Evolutionary conservation across 441 rosid species (phyloP), one percentile per base, ranked within the genome.

Genomic region (Pelargonium australe): DNA sequence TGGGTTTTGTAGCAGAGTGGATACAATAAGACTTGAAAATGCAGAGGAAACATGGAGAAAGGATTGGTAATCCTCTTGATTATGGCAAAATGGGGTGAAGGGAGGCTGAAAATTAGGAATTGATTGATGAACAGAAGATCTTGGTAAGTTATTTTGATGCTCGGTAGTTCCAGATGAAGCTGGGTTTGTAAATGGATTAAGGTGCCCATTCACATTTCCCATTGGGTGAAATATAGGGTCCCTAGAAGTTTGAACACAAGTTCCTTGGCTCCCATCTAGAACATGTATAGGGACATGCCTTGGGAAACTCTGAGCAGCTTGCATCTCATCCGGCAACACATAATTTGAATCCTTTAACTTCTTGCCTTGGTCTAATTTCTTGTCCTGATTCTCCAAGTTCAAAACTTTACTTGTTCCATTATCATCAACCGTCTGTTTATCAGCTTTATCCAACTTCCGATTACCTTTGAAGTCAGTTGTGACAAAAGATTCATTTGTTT

Each of bases 1-100:
- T 16, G 96, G 92, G 77, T 90, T 90, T 75, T 95, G 99, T 72
- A 89, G 82, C 81, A 95, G 82, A 73, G 88, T 77, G 75, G 99
- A 95, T 28, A 83, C 79, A 72, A 91, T 34, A 51, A 87, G 97
- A 83, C 85, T 90, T 14, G 93, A 85, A 88, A 87, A 95, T 13
- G 87, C 67, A 65, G 99, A 88, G 49, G 98, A 84, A 5, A 83
- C 74, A 25, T 88, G 96, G 69, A 86, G 85, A 80, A 86, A 85
- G 16, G 91, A 88, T 77, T 71, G 83, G 71, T 84, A 84, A 79
- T 83, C 97, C 78, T 89, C 86, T 73, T 83, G 92, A 70, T 80
- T 83, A 74, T 76, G 86, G 65, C 65, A 75, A 72, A 80, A 47
- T 67, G 87, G 71, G 62, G 61, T 45, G 61, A 84, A 83, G 69